Evolutionary conservation across 371 early-diverging fungal genomes (phyloP).

Genomic region (Phascolomyces articulosus): DNA sequence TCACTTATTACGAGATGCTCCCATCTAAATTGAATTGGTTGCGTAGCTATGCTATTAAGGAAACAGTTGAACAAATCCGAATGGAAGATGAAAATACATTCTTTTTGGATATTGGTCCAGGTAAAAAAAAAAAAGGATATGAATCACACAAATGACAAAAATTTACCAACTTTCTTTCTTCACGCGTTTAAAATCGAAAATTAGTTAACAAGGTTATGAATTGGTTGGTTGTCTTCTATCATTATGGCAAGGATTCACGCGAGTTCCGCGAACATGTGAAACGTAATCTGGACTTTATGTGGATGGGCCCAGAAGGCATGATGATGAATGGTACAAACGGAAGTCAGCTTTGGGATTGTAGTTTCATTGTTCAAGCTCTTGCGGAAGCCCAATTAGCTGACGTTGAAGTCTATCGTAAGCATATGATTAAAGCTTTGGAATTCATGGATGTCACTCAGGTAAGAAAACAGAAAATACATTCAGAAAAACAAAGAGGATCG

Average conservation of each 20-base stretch:
- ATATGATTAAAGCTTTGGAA: slow-evolving; percentile 70
- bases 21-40: slow-evolving; percentile 49
- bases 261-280: slow-evolving; percentile 78
- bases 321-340: slow-evolving; percentile 98
- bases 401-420: slow-evolving; percentile 67
- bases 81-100: slow-evolving; percentile 92
- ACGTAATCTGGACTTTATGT: slow-evolving; percentile 84
- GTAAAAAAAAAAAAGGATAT: no score
- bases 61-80: slow-evolving; percentile 79
- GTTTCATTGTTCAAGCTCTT: slow-evolving; percentile 84
- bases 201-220: slow-evolving; percentile 90
- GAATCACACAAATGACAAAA: neutral
- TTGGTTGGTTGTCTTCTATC: slow-evolving; percentile 80
- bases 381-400: slow-evolving; percentile 66
- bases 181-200: neutral
- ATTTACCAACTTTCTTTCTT: neutral
- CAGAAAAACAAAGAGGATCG: neutral
- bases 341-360: slow-evolving; percentile 96
- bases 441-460: slow-evolving; percentile 89
- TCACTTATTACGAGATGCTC: slow-evolving; percentile 72
- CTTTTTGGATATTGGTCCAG: slow-evolving; percentile 90
- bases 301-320: slow-evolving; percentile 91
- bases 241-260: slow-evolving; percentile 86
- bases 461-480: neutral
- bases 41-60: slow-evolving; percentile 73